Base-by-base conservation (phyloP, 306 rosid genomes). In the Vigna mungo region DNA sequence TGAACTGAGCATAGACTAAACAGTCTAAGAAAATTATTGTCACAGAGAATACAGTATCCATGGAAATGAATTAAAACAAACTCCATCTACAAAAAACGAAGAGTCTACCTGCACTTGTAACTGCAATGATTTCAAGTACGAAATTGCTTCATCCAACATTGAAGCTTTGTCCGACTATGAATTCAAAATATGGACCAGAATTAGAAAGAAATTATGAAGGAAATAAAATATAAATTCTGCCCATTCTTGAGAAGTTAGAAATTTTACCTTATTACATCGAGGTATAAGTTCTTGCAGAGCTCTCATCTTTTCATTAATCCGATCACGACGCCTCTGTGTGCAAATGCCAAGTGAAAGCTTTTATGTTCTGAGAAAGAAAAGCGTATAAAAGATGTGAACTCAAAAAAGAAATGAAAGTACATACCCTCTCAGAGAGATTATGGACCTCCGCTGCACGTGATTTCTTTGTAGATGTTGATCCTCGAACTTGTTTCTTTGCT, bases 111-210 rank as follows among this genome's bases (percentile, higher is more conserved):
- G 98, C 61, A 94, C 89, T 89, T 92, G 98, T 74, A 90, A 73
- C 85, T 94, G 95, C 61, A 94, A 90, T 14, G 95, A 87, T 80
- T 90, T 94, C 84, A 94, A 85, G 90, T 94, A 94, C 47, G 88
- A 96, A 71, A 94, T 94, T 55, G 98, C 98, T 88, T 92, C 98
- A 76, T 94, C 97, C 82, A 94, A 86, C 97, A 92, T 94, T 34
- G 98, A 94, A 66, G 97, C 98, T 81, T 94, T 94, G 84, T 90
- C 98, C 5, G 91, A 87, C 98, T 94, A 82, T 47, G 63, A 78
- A 84, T 74, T 63, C 74, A 76, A 62, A 76, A 55, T 17, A 74
- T 43, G 20, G 68, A 36, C 15, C 47, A 53, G 76, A 17, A 62
- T 64, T 77, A 75, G 11, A 67, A 39, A 47, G 7, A 60, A 21